phyloP scores from a whole-genome alignment of 1,139 yeast genomes.

The Pichia sp. region DNA sequence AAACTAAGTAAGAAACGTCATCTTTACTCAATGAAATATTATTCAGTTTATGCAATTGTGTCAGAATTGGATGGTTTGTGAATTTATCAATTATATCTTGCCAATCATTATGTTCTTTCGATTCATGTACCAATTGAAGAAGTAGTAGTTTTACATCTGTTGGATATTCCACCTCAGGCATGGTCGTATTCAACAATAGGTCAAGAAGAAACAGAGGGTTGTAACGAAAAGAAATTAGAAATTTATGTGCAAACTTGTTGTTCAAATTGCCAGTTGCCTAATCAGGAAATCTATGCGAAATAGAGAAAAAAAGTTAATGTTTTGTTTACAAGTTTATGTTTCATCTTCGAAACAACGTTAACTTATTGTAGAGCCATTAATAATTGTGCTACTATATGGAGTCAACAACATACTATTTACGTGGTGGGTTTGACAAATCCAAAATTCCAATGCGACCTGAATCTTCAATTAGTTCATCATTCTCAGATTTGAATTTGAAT shows the following conservation, averaged over 20 bases:
- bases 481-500: background rate
- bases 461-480: conserved; percentile 2
- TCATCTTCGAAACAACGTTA: too few relatives aligned
- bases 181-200: background rate
- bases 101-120: conserved; percentile 13
- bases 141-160: conserved; percentile 26
- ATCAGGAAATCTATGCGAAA: background rate
- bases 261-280: background rate
- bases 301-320: background rate
- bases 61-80: conserved; percentile 22
- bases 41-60: background rate
- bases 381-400: background rate
- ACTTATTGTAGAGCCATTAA: too few relatives aligned
- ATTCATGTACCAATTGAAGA: conserved; percentile 25
- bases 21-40: background rate
- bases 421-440: conserved; percentile 8
- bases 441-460: conserved; percentile 4
- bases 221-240: too few relatives aligned
- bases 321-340: background rate
- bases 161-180: conserved; percentile 14
- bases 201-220: background rate
- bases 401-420: background rate
- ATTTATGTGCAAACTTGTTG: background rate
- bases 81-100: conserved; percentile 14
- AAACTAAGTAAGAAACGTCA: background rate